A percentile compares a stretch with the other conserved stretches of the same genome.
These are phyloP conservation scores for Mycena latifolia DNA, from an alignment of 768 basidiomycete species.

Conservation along the genomic window DNA sequence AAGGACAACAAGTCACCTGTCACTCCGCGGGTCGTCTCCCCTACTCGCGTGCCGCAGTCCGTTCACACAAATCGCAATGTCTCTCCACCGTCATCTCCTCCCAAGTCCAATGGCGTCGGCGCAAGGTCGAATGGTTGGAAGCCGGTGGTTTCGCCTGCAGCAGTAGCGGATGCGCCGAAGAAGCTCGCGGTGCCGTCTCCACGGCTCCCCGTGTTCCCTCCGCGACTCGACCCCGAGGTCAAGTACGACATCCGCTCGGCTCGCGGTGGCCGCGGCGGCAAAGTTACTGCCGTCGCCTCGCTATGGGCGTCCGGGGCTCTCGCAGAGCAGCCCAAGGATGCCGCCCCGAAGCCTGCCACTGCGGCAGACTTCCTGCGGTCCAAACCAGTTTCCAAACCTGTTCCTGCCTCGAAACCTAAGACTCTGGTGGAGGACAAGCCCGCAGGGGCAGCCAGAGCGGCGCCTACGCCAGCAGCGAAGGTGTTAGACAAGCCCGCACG, in stretches of 20 bases:
- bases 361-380: too few species aligned
- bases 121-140: constrained; percentile 40
- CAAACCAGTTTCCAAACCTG: too few species aligned
- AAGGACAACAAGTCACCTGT: constrained; percentile 35
- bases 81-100: constrained; percentile 49
- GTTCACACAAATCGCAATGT: constrained; percentile 52
- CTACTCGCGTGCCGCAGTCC: constrained; percentile 43
- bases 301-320: constrained; percentile 75
- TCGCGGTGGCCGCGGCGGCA: constrained; percentile 81
- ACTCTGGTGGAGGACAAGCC: background rate
- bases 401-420: constrained; percentile 6
- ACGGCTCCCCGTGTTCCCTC: constrained; percentile 48
- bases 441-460: background rate
- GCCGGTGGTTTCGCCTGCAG: constrained; percentile 28
- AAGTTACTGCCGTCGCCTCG: constrained; percentile 78
- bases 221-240: constrained; percentile 61
- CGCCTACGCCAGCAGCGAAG: background rate
- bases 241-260: constrained; percentile 84
- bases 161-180: constrained; percentile 29
- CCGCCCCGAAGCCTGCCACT: constrained; percentile 14
- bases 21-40: constrained; percentile 40
- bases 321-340: constrained; percentile 23
- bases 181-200: constrained; percentile 40
- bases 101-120: constrained; percentile 19
- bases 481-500: constrained; percentile 39